phyloP scores from a whole-genome alignment of 495 filamentous ascomycete genomes.

The Podospora conica region DNA sequence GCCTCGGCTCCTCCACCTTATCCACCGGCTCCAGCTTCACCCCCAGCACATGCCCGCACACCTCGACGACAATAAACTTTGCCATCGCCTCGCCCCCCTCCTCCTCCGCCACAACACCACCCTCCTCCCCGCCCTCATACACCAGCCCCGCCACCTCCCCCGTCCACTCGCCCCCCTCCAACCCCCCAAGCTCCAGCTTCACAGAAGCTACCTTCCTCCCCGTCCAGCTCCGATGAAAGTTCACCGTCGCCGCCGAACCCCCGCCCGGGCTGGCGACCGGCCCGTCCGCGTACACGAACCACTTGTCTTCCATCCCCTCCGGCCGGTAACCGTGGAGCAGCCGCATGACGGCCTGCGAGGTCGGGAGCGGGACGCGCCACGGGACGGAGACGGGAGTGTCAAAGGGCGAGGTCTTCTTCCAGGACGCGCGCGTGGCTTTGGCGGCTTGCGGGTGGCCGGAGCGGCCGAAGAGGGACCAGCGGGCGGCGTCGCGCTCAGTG shows the following conservation, averaged over 20 bases:
- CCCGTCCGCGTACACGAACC: neutral
- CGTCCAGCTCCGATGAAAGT: neutral
- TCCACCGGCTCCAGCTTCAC: neutral
- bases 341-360: neutral
- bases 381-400: neutral
- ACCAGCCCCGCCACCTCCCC: neutral
- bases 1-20: neutral
- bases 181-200: neutral
- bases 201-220: neutral
- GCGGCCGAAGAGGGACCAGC: neutral
- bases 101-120: neutral
- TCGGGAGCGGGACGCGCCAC: neutral
- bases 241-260: neutral
- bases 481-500: neutral
- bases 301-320: neutral
- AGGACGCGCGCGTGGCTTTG: neutral
- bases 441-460: neutral
- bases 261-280: neutral
- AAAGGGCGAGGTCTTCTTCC: neutral
- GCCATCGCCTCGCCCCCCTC: neutral
- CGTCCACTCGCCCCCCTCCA: neutral
- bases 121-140: neutral
- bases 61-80: neutral
- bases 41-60: neutral
- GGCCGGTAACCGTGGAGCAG: neutral